Evolutionary conservation across 2,329 filamentous ascomycete species (phyloP).

Genomic region (Pseudocercospora musae): DNA sequence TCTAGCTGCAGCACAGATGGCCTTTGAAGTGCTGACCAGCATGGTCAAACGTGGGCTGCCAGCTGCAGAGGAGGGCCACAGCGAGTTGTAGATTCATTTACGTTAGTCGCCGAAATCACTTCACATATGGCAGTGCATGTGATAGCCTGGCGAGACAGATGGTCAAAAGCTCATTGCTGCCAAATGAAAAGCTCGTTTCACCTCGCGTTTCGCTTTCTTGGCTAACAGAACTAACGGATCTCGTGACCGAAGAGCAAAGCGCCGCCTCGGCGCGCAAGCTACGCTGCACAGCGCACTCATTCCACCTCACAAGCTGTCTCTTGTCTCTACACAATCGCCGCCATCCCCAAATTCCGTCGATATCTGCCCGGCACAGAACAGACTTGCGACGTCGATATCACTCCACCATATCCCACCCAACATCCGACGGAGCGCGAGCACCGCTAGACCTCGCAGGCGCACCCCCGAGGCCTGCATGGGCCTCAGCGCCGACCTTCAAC

Average conservation of each 20-base stretch:
- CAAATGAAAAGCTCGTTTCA: not conserved
- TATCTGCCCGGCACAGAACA: not conserved
- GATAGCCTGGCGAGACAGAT: not conserved
- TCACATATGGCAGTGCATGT: not conserved
- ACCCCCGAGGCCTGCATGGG: slow-evolving; percentile 19
- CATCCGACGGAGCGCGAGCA: not conserved
- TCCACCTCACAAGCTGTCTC: not conserved
- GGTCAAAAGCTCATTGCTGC: not conserved
- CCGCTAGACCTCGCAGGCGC: slow-evolving; percentile 10
- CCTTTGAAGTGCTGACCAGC: slow-evolving; percentile 76
- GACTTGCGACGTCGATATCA: not conserved
- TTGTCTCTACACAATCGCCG: not conserved
- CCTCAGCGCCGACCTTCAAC: slow-evolving; percentile 17
- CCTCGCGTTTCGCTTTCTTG: not conserved
- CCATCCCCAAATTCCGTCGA: not conserved
- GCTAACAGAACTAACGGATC: too few species aligned
- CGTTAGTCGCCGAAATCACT: not conserved
- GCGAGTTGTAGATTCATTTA: not conserved
- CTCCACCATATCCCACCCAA: not conserved
- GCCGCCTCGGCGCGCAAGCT: not conserved
- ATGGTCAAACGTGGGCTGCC: slow-evolving; percentile 51
- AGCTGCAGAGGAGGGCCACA: not conserved
- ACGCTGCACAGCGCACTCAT: not conserved
- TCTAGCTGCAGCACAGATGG: slow-evolving; percentile 80
- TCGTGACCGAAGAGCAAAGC: not conserved